These are phyloP conservation scores for Beauveria sp. DNA, from an alignment of 2,329 filamentous ascomycete species.

Conservation along the genomic window DNA sequence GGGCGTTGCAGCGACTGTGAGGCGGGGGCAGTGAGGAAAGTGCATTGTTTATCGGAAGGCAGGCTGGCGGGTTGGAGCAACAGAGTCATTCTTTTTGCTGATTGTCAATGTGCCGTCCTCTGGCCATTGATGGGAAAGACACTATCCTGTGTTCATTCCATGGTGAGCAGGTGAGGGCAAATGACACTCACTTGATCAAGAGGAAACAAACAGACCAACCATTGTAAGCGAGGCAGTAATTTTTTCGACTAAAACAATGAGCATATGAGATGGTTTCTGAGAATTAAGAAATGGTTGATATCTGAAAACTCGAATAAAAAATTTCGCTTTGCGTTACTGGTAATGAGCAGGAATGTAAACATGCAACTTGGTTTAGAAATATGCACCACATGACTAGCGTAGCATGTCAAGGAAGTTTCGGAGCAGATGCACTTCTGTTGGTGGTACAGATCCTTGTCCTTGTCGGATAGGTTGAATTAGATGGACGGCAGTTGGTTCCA, in stretches of 20 bases:
- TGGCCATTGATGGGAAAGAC: background rate
- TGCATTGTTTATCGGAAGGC: no score
- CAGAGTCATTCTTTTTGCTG: no score
- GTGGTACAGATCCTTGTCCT: background rate
- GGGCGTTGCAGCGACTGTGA: background rate
- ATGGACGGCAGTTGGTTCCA: background rate
- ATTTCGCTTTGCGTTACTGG: background rate
- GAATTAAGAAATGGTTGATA: background rate
- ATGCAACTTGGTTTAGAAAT: background rate
- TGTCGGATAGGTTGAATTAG: background rate
- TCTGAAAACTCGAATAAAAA: background rate
- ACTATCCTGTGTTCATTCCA: background rate
- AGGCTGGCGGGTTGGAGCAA: no score
- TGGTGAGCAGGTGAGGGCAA: background rate
- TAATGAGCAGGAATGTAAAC: background rate
- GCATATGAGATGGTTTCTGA: background rate
- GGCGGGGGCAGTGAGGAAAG: background rate
- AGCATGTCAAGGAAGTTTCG: background rate
- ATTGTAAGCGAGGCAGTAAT: background rate
- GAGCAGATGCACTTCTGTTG: background rate
- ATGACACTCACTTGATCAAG: background rate
- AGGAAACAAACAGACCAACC: background rate
- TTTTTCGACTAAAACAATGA: no score
- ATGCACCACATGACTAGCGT: background rate
- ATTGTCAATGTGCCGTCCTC: background rate